A percentile compares a stretch with the other conserved stretches of the same genome.
Conservation (phyloP, 441 rosid species). For the Croton laevigatus region DNA sequence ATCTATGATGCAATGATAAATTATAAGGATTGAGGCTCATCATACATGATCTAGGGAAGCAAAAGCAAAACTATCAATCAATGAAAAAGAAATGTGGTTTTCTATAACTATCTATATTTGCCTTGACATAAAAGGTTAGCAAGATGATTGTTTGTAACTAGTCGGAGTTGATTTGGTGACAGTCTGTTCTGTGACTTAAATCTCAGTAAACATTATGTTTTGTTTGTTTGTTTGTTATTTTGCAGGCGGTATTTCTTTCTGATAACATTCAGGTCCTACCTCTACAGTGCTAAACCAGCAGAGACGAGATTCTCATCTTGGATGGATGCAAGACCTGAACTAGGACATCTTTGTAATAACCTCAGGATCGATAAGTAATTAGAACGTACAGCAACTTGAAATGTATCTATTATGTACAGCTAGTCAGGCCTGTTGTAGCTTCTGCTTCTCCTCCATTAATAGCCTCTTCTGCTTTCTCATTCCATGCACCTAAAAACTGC, state of each 20-base stretch:
- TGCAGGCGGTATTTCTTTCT: conserved; percentile 93
- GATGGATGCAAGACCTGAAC: conserved; percentile 93
- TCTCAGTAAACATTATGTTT: background rate
- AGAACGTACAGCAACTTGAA: conserved; percentile 6
- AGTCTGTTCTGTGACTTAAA: too few species aligned
- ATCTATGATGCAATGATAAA: too few species aligned
- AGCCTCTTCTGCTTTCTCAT: conserved; percentile 1
- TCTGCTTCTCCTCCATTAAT: conserved; percentile 15
- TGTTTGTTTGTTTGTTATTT: background rate
- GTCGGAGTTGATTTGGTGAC: background rate
- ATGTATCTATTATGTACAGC: conserved; percentile 41
- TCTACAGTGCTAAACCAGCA: conserved; percentile 57
- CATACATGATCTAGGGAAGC: too few species aligned
- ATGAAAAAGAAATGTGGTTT: too few species aligned
- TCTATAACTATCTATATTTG: too few species aligned
- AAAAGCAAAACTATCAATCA: too few species aligned
- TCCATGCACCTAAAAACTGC: too few species aligned
- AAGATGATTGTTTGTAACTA: too few species aligned
- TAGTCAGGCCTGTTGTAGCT: conserved; percentile 25
- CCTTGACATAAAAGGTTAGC: too few species aligned
- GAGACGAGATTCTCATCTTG: conserved; percentile 67
- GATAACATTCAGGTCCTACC: conserved; percentile 87
- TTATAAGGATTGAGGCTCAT: too few species aligned
- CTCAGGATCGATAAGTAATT: conserved; percentile 77
- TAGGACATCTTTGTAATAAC: conserved; percentile 86